Conservation (phyloP, 768 basidiomycete genomes). For the Thelephora ganbajun region DNA sequence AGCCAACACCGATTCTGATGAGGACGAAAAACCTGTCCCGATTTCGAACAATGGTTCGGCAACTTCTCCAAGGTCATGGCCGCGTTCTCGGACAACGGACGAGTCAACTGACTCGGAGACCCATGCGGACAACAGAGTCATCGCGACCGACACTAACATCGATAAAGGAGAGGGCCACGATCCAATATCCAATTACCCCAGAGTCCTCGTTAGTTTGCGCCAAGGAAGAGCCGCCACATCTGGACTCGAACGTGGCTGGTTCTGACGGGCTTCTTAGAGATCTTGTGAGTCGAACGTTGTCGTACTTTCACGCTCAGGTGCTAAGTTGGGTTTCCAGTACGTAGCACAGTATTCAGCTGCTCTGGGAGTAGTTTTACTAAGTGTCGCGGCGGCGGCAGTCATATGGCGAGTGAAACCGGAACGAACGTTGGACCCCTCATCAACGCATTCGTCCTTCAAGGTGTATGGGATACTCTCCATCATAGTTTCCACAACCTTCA, state of each 20-base stretch:
- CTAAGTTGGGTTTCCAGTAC: conserved; percentile 14
- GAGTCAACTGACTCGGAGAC: conserved; percentile 11
- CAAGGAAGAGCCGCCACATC: conserved; percentile 12
- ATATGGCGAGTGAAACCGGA: conserved; percentile 53
- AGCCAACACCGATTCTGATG: too few relatives aligned
- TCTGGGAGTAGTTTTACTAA: too few relatives aligned
- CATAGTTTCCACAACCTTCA: neutral
- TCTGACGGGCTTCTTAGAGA: neutral
- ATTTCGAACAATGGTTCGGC: too few relatives aligned
- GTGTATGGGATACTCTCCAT: neutral
- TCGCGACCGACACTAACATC: too few relatives aligned
- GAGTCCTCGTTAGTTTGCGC: too few relatives aligned
- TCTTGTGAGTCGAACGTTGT: too few relatives aligned
- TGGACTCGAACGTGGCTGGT: conserved; percentile 13
- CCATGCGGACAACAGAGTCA: too few relatives aligned
- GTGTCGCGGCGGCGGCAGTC: conserved; percentile 61
- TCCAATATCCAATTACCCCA: too few relatives aligned
- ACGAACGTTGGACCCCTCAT: neutral
- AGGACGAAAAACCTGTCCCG: too few relatives aligned
- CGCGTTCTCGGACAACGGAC: conserved; percentile 13
- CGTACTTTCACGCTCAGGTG: conserved; percentile 2
- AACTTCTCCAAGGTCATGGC: too few relatives aligned
- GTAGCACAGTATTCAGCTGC: conserved; percentile 24
- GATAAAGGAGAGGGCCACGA: too few relatives aligned
- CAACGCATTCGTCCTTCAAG: neutral